Conservation (phyloP, 257 asterid species). For the Penstemon newberryi region DNA sequence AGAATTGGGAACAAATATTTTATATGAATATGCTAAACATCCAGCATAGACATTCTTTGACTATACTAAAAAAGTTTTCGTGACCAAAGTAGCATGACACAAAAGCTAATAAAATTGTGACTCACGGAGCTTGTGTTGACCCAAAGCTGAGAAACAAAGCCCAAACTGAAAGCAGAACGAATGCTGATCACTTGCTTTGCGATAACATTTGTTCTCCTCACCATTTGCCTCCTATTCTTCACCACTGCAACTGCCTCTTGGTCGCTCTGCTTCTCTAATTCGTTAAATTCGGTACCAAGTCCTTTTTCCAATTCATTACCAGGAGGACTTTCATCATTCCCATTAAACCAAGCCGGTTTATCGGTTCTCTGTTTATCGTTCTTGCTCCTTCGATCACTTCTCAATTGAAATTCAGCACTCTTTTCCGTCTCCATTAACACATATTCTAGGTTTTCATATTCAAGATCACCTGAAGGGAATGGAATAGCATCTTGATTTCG, state of each 20-base stretch:
- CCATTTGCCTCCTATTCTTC: slow-evolving; percentile 43
- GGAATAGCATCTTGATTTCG: slow-evolving; percentile 26
- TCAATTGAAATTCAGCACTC: slow-evolving; percentile 15
- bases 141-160: slow-evolving; percentile 76
- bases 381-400: slow-evolving; percentile 8
- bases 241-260: slow-evolving; percentile 21
- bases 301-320: not conserved
- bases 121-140: slow-evolving; percentile 63
- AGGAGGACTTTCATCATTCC: not conserved
- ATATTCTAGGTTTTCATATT: slow-evolving; percentile 25
- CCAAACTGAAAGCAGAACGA: slow-evolving; percentile 59
- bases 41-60: not conserved
- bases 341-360: slow-evolving; percentile 17
- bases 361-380: slow-evolving; percentile 16
- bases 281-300: slow-evolving; percentile 27
- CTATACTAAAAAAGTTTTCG: not conserved
- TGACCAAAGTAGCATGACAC: not conserved
- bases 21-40: too few species aligned
- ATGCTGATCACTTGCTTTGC: slow-evolving; percentile 78
- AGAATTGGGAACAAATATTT: not conserved
- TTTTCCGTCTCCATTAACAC: slow-evolving; percentile 23
- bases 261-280: slow-evolving; percentile 9
- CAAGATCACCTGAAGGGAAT: slow-evolving; percentile 28
- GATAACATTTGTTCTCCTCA: slow-evolving; percentile 55
- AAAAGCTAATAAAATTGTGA: slow-evolving; percentile 4